Conservation (phyloP, 225 moss, liverwort and hornwort genomes). For the Asterella californica region DNA sequence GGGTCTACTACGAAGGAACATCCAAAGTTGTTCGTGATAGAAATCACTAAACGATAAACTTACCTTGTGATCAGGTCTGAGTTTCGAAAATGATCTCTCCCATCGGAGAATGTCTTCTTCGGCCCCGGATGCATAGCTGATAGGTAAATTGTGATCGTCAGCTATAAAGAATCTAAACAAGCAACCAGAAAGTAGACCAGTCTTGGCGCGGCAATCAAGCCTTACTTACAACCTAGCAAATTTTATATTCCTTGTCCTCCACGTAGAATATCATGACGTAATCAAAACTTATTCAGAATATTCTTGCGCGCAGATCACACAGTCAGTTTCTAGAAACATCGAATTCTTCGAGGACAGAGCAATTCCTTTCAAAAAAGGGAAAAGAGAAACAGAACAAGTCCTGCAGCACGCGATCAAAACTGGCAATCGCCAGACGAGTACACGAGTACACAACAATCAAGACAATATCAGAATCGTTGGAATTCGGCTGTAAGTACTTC, state of each 20-base stretch:
- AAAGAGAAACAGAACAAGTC: not conserved
- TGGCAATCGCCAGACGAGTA: not conserved
- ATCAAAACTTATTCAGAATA: not conserved
- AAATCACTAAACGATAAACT: not conserved
- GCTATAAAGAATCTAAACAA: not conserved
- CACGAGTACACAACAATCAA: too few species aligned
- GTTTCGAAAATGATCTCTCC: conserved; percentile 61
- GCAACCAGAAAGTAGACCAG: not conserved
- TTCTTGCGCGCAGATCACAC: not conserved
- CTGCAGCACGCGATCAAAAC: not conserved
- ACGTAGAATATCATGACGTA: not conserved
- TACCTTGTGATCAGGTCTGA: conserved; percentile 59
- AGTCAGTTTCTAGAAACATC: not conserved
- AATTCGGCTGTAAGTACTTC: conserved; percentile 30
- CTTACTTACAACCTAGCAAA: not conserved
- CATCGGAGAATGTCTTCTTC: conserved; percentile 71
- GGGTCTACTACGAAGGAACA: not conserved
- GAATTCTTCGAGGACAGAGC: not conserved
- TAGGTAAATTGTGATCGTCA: not conserved
- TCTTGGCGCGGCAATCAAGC: not conserved
- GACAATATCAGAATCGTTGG: not conserved
- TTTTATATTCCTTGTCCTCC: not conserved
- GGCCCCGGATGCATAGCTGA: conserved; percentile 67
- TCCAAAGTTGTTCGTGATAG: not conserved
- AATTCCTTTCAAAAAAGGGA: not conserved